A percentile compares a stretch with the other conserved stretches of the same genome.
These are phyloP conservation scores for Aspergillus pseudotamarii DNA, from an alignment of 2,329 filamentous ascomycete species.

Conservation along the genomic window DNA sequence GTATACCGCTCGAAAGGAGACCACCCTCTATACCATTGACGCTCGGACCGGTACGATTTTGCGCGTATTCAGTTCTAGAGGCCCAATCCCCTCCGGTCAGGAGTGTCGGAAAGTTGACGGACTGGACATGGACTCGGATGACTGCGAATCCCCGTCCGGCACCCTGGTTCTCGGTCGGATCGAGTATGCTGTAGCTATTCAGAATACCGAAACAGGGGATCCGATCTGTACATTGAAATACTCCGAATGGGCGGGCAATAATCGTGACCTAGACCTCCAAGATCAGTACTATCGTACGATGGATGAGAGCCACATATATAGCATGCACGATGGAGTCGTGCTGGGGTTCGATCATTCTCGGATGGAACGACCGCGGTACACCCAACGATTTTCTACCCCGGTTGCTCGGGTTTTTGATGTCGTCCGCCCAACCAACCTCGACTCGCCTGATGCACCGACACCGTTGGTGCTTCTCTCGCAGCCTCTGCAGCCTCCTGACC, in stretches of 20 bases:
- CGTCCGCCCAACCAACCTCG: slow-evolving; percentile 70
- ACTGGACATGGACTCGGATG: slow-evolving; percentile 63
- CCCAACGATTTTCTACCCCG: slow-evolving; percentile 71
- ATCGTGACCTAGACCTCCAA: slow-evolving; percentile 82
- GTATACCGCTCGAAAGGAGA: slow-evolving; percentile 91
- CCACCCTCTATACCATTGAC: slow-evolving; percentile 84
- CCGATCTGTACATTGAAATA: slow-evolving; percentile 88
- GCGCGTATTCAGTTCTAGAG: slow-evolving; percentile 79
- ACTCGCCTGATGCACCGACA: slow-evolving; percentile 61
- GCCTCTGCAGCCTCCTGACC: slow-evolving; percentile 65
- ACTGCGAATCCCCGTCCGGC: slow-evolving; percentile 73
- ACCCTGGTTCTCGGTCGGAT: slow-evolving; percentile 82
- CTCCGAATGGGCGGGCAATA: slow-evolving; percentile 93
- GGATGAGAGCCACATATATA: slow-evolving; percentile 87
- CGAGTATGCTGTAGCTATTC: slow-evolving; percentile 87
- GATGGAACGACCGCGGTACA: slow-evolving; percentile 62
- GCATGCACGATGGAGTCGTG: slow-evolving; percentile 79
- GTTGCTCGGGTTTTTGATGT: slow-evolving; percentile 90
- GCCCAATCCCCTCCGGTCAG: slow-evolving; percentile 69
- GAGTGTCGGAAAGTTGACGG: slow-evolving; percentile 74
- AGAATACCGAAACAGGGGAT: slow-evolving; percentile 70
- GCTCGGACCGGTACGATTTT: slow-evolving; percentile 80
- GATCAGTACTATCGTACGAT: slow-evolving; percentile 78
- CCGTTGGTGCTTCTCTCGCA: slow-evolving; percentile 86
- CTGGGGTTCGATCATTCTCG: slow-evolving; percentile 74